phyloP scores from a whole-genome alignment of 1,284 basidiomycete genomes.

The Ganoderma resinaceum region DNA sequence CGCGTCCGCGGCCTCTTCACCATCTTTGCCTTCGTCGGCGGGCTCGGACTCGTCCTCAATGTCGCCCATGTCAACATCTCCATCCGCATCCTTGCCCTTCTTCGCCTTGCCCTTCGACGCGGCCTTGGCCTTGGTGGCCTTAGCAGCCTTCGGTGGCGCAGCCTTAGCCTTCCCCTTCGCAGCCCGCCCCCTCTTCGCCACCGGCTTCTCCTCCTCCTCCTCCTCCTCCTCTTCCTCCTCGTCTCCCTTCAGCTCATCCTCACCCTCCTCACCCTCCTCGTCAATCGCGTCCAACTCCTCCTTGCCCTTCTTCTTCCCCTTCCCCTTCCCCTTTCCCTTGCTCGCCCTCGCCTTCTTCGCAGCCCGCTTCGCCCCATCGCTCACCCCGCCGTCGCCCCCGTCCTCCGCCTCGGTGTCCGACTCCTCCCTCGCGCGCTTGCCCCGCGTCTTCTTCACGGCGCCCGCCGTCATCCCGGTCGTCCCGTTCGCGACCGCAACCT shows the following conservation, averaged over 20 bases:
- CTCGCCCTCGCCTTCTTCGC: conserved; percentile 8
- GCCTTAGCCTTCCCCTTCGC: conserved; percentile 42
- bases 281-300: conserved; percentile 35
- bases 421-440: conserved; percentile 36
- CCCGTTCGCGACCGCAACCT: conserved; percentile 23
- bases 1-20: conserved; percentile 11
- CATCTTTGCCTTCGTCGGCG: conserved; percentile 32
- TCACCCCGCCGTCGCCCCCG: conserved; percentile 20
- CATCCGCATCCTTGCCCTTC: conserved; percentile 31
- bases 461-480: conserved; percentile 13
- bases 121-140: conserved; percentile 12
- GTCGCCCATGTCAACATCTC: conserved; percentile 29
- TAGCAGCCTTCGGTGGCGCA: conserved; percentile 18
- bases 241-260: conserved; percentile 31
- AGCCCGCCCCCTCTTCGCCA: conserved; percentile 17
- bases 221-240: conserved; percentile 28
- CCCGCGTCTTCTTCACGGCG: conserved; percentile 31
- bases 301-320: conserved; percentile 36
- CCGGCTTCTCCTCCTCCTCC: conserved; percentile 20
- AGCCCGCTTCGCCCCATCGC: conserved; percentile 24
- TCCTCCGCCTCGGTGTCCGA: conserved; percentile 33
- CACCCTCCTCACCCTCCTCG: conserved; percentile 27
- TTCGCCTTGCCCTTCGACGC: conserved; percentile 14
- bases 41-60: conserved; percentile 26
- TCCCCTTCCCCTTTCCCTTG: conserved; percentile 30